Evolutionary conservation across 2,329 filamentous ascomycete species (phyloP), one percentile per base, ranked within the genome.

Genomic region (Hypomyces rosellus): DNA sequence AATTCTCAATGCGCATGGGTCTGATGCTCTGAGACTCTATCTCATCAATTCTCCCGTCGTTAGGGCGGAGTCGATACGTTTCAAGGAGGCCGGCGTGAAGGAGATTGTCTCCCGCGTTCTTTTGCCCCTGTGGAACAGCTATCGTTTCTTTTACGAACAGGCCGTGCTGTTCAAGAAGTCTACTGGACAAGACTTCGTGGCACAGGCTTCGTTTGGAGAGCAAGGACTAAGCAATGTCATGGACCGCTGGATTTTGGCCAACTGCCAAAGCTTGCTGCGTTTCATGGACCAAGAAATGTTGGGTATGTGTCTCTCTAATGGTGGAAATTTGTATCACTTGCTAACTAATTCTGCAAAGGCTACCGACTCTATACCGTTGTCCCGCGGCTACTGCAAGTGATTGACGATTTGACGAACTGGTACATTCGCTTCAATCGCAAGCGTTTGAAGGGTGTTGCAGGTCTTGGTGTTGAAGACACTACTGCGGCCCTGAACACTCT

Each of bases 31-130:
- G 45, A 85, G 92, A 49, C 77, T 97, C 15, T 96, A 96, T 65
- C 78, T 97, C 63, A 96, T 96, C 71, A 96, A 96, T 71, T 96
- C 91, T 0, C 91, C 92, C 1, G 92, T 96, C 30, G 92, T 97
- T 20, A 82, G 91, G 50, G 92, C 88, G 1, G 90, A 96, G 69
- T 89, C 91, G 16, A 74, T 97, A 46, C 80, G 89, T 6, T 97
- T 97, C 74, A 95, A 93, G 69, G 91, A 96, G 67, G 66, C 82
- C 0, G 92, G 91, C 30, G 92, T 97, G 13, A 96, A 95, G 72
- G 91, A 96, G 66, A 91, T 96, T 51, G 89, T 96, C 2, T 86
- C 89, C 48, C 95, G 91, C 67, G 92, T 96, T 13, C 75, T 96
- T 4, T 74, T 96, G 37, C 91, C 92, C 1, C 71, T 96, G 22